Percentiles rank a stretch among this genome's conserved stretches.
These are phyloP conservation scores for Tolypocladium guangdongense DNA, from an alignment of 2,329 filamentous ascomycete species.

Conservation along the genomic window DNA sequence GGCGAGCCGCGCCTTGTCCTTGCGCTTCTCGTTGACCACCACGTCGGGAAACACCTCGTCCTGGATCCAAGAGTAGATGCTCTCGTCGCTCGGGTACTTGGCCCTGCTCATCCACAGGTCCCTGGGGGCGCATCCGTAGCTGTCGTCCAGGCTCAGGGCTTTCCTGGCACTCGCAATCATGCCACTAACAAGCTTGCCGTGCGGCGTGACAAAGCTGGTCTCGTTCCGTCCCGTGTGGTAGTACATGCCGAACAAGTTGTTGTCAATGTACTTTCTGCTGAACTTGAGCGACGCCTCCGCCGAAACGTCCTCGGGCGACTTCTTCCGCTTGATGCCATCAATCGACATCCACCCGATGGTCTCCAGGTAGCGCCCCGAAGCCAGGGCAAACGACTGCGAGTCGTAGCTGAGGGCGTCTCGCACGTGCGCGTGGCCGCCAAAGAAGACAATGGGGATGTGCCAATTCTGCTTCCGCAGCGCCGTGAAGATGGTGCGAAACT, in stretches of 20 bases:
- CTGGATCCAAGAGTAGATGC: slow-evolving; percentile 74
- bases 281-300: slow-evolving; percentile 43
- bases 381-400: slow-evolving; percentile 64
- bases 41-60: slow-evolving; percentile 61
- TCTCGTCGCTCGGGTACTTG: slow-evolving; percentile 61
- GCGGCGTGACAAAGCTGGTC: slow-evolving; percentile 62
- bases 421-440: slow-evolving; percentile 84
- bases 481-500: slow-evolving; percentile 67
- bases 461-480: slow-evolving; percentile 67
- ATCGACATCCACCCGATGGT: slow-evolving; percentile 92
- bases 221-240: slow-evolving; percentile 67
- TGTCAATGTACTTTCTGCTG: slow-evolving; percentile 79
- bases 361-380: slow-evolving; percentile 87
- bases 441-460: slow-evolving; percentile 81
- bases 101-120: slow-evolving; percentile 74
- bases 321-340: slow-evolving; percentile 41
- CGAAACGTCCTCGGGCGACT: slow-evolving; percentile 13
- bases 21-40: slow-evolving; percentile 44
- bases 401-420: slow-evolving; percentile 77
- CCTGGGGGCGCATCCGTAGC: slow-evolving; percentile 73
- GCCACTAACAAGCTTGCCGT: slow-evolving; percentile 60
- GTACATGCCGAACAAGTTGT: slow-evolving; percentile 76
- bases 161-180: slow-evolving; percentile 61
- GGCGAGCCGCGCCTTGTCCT: slow-evolving; percentile 54
- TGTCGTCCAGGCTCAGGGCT: slow-evolving; percentile 58